Conservation (phyloP, 1,284 basidiomycete genomes). For the Tylopilus sp. region DNA sequence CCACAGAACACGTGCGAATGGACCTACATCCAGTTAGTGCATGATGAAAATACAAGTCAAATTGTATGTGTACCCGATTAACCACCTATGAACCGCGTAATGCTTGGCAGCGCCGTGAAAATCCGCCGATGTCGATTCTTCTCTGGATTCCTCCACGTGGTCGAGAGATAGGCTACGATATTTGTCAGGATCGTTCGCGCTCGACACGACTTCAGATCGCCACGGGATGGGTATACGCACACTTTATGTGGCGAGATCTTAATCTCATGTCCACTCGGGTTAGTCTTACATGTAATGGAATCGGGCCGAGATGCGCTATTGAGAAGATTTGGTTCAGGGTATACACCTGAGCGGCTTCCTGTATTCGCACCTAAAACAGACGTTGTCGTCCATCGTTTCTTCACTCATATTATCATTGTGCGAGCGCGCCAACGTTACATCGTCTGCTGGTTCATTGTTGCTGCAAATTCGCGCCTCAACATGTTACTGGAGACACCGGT, state of each 20-base stretch:
- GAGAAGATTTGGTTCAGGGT: neutral
- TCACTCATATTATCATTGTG: no score
- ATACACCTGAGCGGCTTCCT: neutral
- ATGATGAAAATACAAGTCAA: neutral
- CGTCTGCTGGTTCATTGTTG: neutral
- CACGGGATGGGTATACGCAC: neutral
- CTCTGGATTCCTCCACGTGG: slow-evolving; percentile 3
- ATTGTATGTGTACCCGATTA: slow-evolving; percentile 13
- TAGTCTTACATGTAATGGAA: neutral
- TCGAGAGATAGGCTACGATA: slow-evolving; percentile 10
- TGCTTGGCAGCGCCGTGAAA: slow-evolving; percentile 9
- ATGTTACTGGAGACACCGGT: neutral
- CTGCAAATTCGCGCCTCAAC: neutral
- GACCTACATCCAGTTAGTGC: slow-evolving; percentile 1
- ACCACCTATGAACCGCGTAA: neutral
- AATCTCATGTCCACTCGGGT: neutral
- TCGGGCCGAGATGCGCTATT: neutral
- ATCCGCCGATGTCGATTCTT: neutral
- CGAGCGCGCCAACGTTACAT: neutral
- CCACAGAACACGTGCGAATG: neutral
- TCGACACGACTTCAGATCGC: no score
- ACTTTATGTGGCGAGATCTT: neutral
- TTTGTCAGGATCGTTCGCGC: no score
- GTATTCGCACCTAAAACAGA: neutral
- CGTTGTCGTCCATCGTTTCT: neutral